These are phyloP conservation scores for Suhomyces panamericanus DNA, from an alignment of 1,139 yeast genomes.

Conservation along the genomic window DNA sequence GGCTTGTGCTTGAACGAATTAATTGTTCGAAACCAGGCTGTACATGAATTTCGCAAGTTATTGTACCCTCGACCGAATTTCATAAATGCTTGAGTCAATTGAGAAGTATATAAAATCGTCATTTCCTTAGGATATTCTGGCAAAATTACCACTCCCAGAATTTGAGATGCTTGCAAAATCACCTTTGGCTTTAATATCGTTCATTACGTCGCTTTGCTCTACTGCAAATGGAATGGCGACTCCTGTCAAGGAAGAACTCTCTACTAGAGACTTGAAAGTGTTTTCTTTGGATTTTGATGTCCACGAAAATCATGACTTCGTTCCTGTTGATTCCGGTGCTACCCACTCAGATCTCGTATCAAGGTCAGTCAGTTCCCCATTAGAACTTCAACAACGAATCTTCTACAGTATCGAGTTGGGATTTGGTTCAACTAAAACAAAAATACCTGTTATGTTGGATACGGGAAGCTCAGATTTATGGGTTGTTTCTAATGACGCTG, in stretches of 20 bases:
- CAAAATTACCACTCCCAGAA: neutral
- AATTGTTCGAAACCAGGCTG: too few species aligned
- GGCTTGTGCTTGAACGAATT: too few species aligned
- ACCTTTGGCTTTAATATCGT: neutral
- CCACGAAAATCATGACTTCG: neutral
- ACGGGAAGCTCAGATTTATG: constrained; percentile 28
- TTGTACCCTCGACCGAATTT: too few species aligned
- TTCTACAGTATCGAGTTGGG: constrained; percentile 5
- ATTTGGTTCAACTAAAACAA: constrained; percentile 17
- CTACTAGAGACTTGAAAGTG: neutral
- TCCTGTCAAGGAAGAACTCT: neutral
- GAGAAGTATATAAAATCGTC: too few species aligned
- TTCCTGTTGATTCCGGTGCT: neutral
- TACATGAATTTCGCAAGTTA: too few species aligned
- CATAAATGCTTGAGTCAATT: too few species aligned
- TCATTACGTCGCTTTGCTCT: neutral
- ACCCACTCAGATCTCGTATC: neutral
- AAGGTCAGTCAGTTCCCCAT: neutral
- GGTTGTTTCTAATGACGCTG: constrained; percentile 22
- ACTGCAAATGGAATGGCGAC: neutral
- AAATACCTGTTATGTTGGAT: constrained; percentile 18
- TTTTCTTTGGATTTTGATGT: neutral
- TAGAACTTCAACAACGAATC: neutral
- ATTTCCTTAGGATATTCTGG: too few species aligned
- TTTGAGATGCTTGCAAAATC: neutral